Base-by-base conservation (phyloP, 352 stramenopile genomes). In the Phytophthora sansomeana region DNA sequence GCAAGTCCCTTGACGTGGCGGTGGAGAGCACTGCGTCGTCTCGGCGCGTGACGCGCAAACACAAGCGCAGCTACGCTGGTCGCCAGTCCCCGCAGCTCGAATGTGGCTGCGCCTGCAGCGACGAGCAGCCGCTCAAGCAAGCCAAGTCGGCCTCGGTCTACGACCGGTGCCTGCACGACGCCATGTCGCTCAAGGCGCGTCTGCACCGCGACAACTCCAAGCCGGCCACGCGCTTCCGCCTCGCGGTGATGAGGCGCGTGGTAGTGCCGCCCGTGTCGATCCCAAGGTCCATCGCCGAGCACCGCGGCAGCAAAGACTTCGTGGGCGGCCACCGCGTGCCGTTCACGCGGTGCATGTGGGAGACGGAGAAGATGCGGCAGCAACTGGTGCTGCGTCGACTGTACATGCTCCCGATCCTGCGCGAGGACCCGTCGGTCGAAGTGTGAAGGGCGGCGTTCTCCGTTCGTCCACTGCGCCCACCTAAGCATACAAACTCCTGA, bases 261-360 rank as follows among this genome's bases (percentile, higher is more conserved):
- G 60, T 80, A 10, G 72, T 88, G 56, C 82, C 82, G 5, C 81
- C 81, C 1, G 78, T 91, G 7, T 69, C 75, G 28, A 82, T 89
- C 57, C 82, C 82, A 9, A 77, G 77, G 65, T 68, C 62, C 9
- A 76, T 91, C 17, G 74, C 77, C 29, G 67, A 75, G 33, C 69
- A 74, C 44, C 56, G 55, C 35, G 74, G 78, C 32, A 67, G 72
- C 29, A 70, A 73, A 28, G 77, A 81, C 14, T 53, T 84, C 24
- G 82, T 91, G 29, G 73, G 64, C 28, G 82, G 82, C 47, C 79
- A 84, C 58, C 85, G 81, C 39, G 78, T 91, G 62, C 80, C 82
- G 14, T 86, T 85, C 67, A 87, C 79, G 24, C 76, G 78, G 29
- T 58, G 81, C 59, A 91, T 90, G 81, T 90, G 79, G 79, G 75